Conservation (phyloP, 2,329 filamentous ascomycete species). For the Thielaviopsis musarum region DNA sequence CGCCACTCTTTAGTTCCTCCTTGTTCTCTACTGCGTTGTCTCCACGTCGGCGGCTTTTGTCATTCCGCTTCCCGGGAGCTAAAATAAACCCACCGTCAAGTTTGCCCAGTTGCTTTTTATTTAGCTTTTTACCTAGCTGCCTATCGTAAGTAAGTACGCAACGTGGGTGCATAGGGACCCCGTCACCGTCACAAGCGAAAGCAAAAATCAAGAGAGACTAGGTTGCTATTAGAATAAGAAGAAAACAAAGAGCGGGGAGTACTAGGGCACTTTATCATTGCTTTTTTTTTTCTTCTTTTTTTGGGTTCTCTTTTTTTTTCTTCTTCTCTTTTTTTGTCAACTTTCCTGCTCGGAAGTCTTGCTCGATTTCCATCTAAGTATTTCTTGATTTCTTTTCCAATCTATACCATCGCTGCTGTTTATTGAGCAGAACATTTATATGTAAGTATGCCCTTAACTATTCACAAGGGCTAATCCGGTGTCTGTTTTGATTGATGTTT, state of each 20-base stretch:
- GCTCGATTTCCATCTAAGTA: background rate
- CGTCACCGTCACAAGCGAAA: conserved; percentile 1
- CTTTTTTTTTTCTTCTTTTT: background rate
- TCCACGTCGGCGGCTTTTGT: background rate
- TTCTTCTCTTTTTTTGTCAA: background rate
- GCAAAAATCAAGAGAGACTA: background rate
- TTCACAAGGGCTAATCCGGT: background rate
- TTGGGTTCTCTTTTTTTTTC: background rate
- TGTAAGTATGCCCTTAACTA: background rate
- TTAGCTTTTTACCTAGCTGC: background rate
- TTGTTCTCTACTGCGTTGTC: background rate
- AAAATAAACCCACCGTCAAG: background rate
- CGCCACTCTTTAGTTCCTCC: background rate
- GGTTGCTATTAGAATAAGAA: background rate
- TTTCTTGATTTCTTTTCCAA: background rate
- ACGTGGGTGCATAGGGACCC: background rate
- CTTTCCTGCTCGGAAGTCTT: background rate
- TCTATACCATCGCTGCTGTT: background rate
- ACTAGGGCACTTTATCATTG: background rate
- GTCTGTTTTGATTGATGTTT: background rate
- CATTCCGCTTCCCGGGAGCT: background rate
- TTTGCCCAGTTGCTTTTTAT: background rate
- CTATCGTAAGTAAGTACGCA: too few species aligned
- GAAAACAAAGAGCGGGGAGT: background rate
- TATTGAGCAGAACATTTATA: background rate